Base-by-base conservation (phyloP, 345 rosid species). In the Litchi chinensis region DNA sequence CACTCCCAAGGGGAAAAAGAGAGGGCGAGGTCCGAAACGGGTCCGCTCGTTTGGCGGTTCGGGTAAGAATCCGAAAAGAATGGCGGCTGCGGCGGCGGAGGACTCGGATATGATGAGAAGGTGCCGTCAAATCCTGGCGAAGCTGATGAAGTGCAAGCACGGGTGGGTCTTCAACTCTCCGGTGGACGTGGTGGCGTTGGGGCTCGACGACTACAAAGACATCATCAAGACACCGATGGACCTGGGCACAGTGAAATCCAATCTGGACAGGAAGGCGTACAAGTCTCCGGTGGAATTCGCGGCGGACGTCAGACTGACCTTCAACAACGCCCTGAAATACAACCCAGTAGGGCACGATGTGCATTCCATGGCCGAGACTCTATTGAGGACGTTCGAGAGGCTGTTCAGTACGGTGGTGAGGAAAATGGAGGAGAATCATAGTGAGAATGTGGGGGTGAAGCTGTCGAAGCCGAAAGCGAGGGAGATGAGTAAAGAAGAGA, bases 181-280 rank as follows among this genome's bases (percentile, higher is more conserved):
- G 1, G 91, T 90, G 12, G 93, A 90, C 26, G 82, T 76, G 4
- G 88, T 46, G 67, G 67, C 75, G 43, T 26, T 85, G 56, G 78
- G 84, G 78, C 85, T 87, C 5, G 83, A 81, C 13, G 93, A 90
- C 79, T 88, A 88, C 70, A 68, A 77, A 19, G 84, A 71, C 24
- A 78, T 90, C 22, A 83, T 90, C 70, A 83, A 88, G 82, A 68
- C 71, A 37, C 91, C 93, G 11, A 88, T 90, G 93, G 93, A 90
- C 79, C 82, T 90, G n/a, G 90, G 88, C 22, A 83, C 93, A 1
- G 81, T 88, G 43, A 87, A 77, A 81, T 71, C 71, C 26, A 90
- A 83, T 68, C 63, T 88, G 6, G 77, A 40, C 6, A 79, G 60
- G 41, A 75, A 81, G 44, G 0, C 22, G 8, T 88, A 87, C 77